These are phyloP conservation scores for Candida broadrunensis DNA, from an alignment of 805 yeast genomes.

Conservation along the genomic window DNA sequence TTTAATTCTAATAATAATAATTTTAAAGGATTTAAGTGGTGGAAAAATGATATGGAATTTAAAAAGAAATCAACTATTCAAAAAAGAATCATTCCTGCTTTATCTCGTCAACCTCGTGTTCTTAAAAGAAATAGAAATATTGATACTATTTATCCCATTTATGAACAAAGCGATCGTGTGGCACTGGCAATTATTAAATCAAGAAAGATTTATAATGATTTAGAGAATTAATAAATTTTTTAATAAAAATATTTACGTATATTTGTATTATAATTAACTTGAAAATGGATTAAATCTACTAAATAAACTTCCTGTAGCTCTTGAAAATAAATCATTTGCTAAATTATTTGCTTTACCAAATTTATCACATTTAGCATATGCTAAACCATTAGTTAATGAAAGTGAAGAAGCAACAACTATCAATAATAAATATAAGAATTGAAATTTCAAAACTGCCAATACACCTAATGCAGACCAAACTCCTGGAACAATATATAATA, in stretches of 20 bases:
- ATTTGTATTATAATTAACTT: neutral
- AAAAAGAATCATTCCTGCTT: neutral
- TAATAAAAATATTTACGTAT: neutral
- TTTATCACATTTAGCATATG: slow-evolving; percentile 89
- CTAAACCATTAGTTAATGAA: slow-evolving; percentile 80
- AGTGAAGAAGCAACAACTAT: slow-evolving; percentile 67
- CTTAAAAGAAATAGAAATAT: neutral
- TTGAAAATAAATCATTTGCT: slow-evolving; percentile 56
- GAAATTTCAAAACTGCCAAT: slow-evolving; percentile 74
- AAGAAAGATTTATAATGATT: slow-evolving; percentile 9
- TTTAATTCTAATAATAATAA: neutral
- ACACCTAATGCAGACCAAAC: slow-evolving; percentile 74
- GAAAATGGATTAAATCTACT: slow-evolving; percentile 45
- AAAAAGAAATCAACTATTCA: neutral
- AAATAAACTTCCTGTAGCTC: slow-evolving; percentile 46
- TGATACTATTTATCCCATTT: neutral
- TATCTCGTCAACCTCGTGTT: neutral
- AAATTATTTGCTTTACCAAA: slow-evolving; percentile 79
- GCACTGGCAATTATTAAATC: slow-evolving; percentile 9
- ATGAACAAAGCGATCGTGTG: neutral
- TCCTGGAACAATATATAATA: slow-evolving; percentile 71
- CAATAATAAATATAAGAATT: slow-evolving; percentile 62
- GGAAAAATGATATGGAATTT: neutral
- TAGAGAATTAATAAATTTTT: slow-evolving; percentile 2
- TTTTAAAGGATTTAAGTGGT: neutral